A percentile compares a stretch with the other conserved stretches of the same genome.
These are phyloP conservation scores for Coffea eugenioides DNA, from an alignment of 257 asterid species.

Conservation along the genomic window DNA sequence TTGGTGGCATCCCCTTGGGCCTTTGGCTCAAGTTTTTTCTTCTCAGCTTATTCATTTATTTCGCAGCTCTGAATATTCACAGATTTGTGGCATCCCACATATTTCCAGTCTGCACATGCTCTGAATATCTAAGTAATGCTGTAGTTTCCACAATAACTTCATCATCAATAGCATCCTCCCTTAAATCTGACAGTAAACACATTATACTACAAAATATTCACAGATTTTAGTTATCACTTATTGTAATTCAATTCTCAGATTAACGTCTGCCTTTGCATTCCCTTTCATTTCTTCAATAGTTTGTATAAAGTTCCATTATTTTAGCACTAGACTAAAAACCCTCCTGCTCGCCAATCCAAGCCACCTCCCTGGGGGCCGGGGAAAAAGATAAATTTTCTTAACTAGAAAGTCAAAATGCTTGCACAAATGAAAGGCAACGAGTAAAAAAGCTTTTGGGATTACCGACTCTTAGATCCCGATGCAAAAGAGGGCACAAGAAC, in stretches of 20 bases:
- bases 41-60: no score
- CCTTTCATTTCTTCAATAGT: background rate
- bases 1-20: no score
- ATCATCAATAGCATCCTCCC: background rate
- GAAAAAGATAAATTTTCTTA: background rate
- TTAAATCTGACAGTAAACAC: background rate
- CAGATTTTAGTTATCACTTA: background rate
- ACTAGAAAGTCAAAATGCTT: background rate
- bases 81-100: no score
- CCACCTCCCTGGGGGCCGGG: no score
- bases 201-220: background rate
- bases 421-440: background rate
- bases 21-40: no score
- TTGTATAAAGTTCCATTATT: background rate
- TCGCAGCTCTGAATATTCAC: no score
- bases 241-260: background rate
- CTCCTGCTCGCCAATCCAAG: background rate
- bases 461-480: no score
- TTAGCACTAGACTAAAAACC: background rate
- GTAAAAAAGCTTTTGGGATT: no score
- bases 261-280: constrained; percentile 1
- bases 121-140: no score
- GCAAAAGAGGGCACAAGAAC: no score
- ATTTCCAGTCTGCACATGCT: no score
- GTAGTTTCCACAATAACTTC: no score